Conservation (phyloP, 176 grass and related monocot genomes). For the Hyparrhenia diplandra region DNA sequence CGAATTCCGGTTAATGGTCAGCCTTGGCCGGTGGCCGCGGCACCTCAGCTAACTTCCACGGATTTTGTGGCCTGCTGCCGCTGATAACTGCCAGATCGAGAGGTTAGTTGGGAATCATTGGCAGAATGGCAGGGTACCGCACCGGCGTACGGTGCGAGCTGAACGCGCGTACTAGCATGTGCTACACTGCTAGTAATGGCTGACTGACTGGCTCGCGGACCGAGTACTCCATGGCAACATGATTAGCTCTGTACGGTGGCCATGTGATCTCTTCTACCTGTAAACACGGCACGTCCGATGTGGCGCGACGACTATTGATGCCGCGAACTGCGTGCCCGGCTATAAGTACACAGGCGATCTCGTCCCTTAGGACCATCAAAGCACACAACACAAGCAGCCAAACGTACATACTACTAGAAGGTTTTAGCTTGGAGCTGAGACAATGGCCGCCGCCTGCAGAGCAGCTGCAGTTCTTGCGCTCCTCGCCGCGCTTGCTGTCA, state of each 20-base stretch:
- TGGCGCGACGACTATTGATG: conserved; percentile 9
- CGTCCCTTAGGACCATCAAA: conserved; percentile 19
- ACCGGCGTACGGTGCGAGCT: background rate
- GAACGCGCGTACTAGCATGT: background rate
- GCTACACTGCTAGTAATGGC: too few species aligned
- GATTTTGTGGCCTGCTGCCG: too few species aligned
- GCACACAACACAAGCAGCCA: background rate
- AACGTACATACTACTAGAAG: too few species aligned
- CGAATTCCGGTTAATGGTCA: background rate
- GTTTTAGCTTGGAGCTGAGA: too few species aligned
- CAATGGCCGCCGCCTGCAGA: background rate
- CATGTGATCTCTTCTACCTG: conserved; percentile 23
- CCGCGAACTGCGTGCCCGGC: background rate
- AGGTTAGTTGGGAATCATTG: background rate
- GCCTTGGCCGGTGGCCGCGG: background rate
- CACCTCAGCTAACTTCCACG: background rate
- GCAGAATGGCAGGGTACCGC: background rate
- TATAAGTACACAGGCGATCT: conserved; percentile 35
- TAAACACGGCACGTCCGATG: conserved; percentile 23
- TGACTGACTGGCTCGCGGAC: conserved; percentile 20
- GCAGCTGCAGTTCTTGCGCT: background rate
- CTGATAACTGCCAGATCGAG: background rate
- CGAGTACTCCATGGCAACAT: conserved; percentile 30
- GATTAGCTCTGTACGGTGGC: conserved; percentile 39
- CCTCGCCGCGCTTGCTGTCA: background rate